These are phyloP conservation scores for Epichloe scottii DNA, from an alignment of 2,329 filamentous ascomycete species.

Conservation along the genomic window DNA sequence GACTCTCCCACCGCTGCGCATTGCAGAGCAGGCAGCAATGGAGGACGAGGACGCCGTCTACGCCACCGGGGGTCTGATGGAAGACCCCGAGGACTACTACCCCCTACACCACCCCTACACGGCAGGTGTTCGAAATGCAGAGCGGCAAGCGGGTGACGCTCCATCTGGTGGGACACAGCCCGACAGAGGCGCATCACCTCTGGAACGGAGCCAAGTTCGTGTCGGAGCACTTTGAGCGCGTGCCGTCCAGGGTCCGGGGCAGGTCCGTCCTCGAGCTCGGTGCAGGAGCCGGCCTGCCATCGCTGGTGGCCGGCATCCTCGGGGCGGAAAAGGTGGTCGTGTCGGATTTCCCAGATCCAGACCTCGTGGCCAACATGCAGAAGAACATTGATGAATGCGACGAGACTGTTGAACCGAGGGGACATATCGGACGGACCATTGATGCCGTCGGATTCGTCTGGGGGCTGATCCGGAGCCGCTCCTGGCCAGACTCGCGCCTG, in stretches of 20 bases:
- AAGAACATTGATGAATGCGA: slow-evolving; percentile 56
- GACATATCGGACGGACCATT: slow-evolving; percentile 25
- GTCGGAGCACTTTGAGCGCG: slow-evolving; percentile 63
- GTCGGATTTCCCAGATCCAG: slow-evolving; percentile 79
- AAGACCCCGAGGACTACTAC: slow-evolving; percentile 72
- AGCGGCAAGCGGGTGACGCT: slow-evolving; percentile 54
- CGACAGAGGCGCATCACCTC: slow-evolving; percentile 78
- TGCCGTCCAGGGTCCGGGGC: slow-evolving; percentile 47
- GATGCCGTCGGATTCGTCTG: slow-evolving; percentile 67
- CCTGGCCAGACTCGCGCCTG: slow-evolving; percentile 38
- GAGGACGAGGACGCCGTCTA: slow-evolving; percentile 23
- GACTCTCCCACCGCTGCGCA: neutral
- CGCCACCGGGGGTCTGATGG: slow-evolving; percentile 47
- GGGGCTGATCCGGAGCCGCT: slow-evolving; percentile 56
- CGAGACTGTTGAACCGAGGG: slow-evolving; percentile 20
- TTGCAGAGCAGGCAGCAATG: slow-evolving; percentile 3
- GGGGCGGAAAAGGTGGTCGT: slow-evolving; percentile 63
- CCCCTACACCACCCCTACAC: slow-evolving; percentile 68
- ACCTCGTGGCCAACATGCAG: slow-evolving; percentile 68
- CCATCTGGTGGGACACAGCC: slow-evolving; percentile 75
- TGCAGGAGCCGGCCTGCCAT: slow-evolving; percentile 75
- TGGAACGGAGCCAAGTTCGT: slow-evolving; percentile 83
- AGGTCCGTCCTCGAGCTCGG: slow-evolving; percentile 79
- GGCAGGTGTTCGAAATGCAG: slow-evolving; percentile 56
- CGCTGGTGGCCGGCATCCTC: slow-evolving; percentile 61